Evolutionary conservation across 148 eudicot genomes (phyloP).

Genomic region (Rhododendron vialii): DNA sequence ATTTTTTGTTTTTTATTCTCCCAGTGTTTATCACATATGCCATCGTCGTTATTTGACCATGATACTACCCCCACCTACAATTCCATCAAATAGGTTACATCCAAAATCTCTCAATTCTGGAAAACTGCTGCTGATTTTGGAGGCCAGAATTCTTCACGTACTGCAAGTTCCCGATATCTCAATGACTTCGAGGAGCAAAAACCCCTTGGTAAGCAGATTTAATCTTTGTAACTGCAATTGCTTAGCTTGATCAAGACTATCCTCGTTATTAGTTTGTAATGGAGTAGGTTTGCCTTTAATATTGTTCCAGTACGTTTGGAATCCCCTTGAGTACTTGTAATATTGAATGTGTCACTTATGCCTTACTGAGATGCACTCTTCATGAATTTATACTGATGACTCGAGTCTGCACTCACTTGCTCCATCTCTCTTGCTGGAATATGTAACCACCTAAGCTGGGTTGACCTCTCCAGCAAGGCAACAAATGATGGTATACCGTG

Average conservation of each 20-base stretch:
- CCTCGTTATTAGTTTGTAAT: neutral
- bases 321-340: neutral
- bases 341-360: neutral
- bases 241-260: neutral
- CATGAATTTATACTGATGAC: neutral
- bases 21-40: neutral
- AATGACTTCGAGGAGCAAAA: conserved; percentile 94
- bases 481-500: neutral
- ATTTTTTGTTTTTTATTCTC: neutral
- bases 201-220: conserved; percentile 61
- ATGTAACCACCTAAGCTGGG: neutral
- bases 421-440: neutral
- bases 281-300: neutral
- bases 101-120: conserved; percentile 81
- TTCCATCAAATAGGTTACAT: conserved; percentile 39
- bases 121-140: conserved; percentile 58
- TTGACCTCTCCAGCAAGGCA: neutral
- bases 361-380: neutral
- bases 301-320: neutral
- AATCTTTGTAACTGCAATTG: neutral
- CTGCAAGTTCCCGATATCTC: conserved; percentile 71
- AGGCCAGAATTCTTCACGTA: conserved; percentile 46
- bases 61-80: conserved; percentile 2
- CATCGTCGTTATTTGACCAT: neutral
- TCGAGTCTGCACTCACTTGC: neutral